A percentile compares a stretch with the other conserved stretches of the same genome.
These are phyloP conservation scores for Acacia pycnantha DNA, from an alignment of 331 rosid species.

Conservation along the genomic window DNA sequence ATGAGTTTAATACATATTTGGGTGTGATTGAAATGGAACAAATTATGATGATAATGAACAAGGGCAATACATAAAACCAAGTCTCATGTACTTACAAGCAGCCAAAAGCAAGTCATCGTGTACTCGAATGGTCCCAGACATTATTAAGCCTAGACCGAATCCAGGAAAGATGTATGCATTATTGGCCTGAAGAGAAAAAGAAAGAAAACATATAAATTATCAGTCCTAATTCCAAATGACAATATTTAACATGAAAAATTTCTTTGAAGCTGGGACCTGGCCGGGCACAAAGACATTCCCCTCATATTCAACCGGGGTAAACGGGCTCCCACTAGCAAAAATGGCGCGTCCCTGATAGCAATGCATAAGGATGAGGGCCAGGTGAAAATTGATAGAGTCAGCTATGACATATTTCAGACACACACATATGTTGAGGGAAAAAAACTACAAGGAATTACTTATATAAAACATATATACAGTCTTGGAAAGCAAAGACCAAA, in stretches of 20 bases:
- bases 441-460: neutral
- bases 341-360: constrained; percentile 76
- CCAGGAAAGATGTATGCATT: constrained; percentile 99
- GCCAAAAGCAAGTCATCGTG: constrained; percentile 94
- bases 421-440: neutral
- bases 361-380: neutral
- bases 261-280: constrained; percentile 57
- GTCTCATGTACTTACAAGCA: constrained; percentile 71
- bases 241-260: neutral
- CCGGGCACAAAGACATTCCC: constrained; percentile 77
- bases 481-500: neutral
- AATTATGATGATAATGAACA: neutral
- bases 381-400: neutral
- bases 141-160: constrained; percentile 80
- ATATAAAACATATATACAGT: too few relatives aligned
- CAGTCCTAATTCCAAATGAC: constrained; percentile 14
- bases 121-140: constrained; percentile 94
- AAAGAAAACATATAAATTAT: constrained; percentile 4
- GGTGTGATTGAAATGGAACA: neutral
- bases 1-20: neutral
- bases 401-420: neutral
- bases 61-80: neutral
- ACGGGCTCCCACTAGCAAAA: constrained; percentile 94
- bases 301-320: constrained; percentile 63
- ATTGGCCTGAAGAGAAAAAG: constrained; percentile 64